Evolutionary conservation across 2,329 filamentous ascomycete genomes (phyloP), one percentile per base, ranked within the genome.

Genomic region (Apiospora koreana): DNA sequence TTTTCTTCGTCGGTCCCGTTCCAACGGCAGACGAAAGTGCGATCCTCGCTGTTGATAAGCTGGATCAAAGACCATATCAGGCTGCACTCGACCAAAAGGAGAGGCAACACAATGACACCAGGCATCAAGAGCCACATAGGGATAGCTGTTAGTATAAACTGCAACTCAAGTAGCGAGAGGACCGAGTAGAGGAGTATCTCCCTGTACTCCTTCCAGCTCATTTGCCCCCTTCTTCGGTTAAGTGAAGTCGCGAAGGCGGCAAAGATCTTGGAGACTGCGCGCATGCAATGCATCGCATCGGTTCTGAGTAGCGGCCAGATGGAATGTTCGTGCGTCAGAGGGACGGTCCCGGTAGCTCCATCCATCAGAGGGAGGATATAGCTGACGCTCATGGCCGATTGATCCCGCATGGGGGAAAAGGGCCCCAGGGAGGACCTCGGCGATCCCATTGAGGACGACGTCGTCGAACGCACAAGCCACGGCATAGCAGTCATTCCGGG

Each of bases 61-160:
- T 46, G 71, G 38, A 74, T 58, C 21, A 76, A 69, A 12, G 70
- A 35, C 72, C 73, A 75, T 14, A 75, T 71, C 12, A 64, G 67
- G 14, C 43, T 68, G 25, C 38, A 46, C 25, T 75, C 71, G 3
- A 74, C n/a, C 25, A 65, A 28, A 5, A 76, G 23, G 48, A 71
- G 73, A 12, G 74, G 74, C 38, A 76, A 58, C 10, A 73, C 42
- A 2, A 69, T 43, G 5, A 75, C 3, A 3, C 74, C 75, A 5
- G 75, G 74, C n/a, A 75, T 9, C n/a, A 73, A 54, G 16, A 74
- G 69, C 73, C 73, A 76, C 14, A 76, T 68, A 8, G 73, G 43
- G 62, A 65, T 42, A 31, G 69, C 41, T 7, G 70, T 73, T 7
- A 75, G 18, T 1, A 75, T 41, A 9, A 75, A 43, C 23, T 76